These are phyloP conservation scores for Skeletonema tropicum DNA, from an alignment of 108 stramenopile genomes.

Conservation along the genomic window DNA sequence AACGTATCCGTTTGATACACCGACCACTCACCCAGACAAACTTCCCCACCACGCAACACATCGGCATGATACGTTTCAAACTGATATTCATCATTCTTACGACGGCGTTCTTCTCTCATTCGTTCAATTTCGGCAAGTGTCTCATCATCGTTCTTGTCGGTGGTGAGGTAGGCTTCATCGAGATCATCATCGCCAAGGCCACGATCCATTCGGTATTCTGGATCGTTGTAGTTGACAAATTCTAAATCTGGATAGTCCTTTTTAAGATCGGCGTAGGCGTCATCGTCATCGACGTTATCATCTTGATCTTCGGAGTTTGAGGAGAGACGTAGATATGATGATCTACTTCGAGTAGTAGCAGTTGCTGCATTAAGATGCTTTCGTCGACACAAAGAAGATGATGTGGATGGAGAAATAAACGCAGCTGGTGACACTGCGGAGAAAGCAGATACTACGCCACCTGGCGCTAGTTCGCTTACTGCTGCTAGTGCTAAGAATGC, in stretches of 20 bases:
- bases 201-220: constrained; percentile 71
- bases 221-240: constrained; percentile 86
- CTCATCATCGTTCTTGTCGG: constrained; percentile 22
- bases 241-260: constrained; percentile 82
- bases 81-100: constrained; percentile 86
- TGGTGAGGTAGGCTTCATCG: background rate
- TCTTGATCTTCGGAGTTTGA: background rate
- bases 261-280: constrained; percentile 49
- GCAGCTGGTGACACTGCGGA: background rate
- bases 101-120: constrained; percentile 85
- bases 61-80: constrained; percentile 85
- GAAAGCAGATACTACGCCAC: background rate
- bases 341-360: background rate
- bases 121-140: constrained; percentile 80
- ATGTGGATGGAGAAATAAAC: background rate
- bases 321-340: background rate
- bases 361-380: too few species aligned
- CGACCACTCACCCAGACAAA: constrained; percentile 85
- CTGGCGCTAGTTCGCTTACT: background rate
- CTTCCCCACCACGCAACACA: constrained; percentile 62
- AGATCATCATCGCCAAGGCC: constrained; percentile 67
- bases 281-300: constrained; percentile 13
- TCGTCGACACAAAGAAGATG: too few species aligned
- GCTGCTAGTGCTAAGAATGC: background rate
- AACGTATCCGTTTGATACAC: constrained; percentile 83